A percentile compares a stretch with the other conserved stretches of the same genome.
Conservation (phyloP, 495 filamentous ascomycete genomes). For the Neurospora terricola region DNA sequence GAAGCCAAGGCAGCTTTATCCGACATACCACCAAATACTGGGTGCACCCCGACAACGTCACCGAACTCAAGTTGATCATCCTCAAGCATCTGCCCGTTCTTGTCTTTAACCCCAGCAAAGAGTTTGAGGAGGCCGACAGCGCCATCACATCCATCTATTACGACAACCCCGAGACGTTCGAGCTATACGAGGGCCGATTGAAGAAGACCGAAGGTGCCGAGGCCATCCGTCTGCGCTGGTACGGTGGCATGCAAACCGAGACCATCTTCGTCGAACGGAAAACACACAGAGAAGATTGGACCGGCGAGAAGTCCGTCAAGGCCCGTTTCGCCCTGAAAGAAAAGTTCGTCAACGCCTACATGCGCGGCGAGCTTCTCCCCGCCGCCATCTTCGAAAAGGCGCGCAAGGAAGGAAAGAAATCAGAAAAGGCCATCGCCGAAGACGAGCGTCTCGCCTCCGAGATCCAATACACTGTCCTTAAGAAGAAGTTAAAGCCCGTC, state of each 20-base stretch:
- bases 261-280: slow-evolving; percentile 97
- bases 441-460: slow-evolving; percentile 84
- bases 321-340: slow-evolving; percentile 91
- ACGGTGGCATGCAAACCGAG: slow-evolving; percentile 88
- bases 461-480: slow-evolving; percentile 85
- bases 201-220: slow-evolving; percentile 98
- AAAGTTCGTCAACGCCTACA: slow-evolving; percentile 88
- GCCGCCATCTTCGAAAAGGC: slow-evolving; percentile 86
- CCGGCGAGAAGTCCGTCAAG: slow-evolving; percentile 97
- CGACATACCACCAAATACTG: slow-evolving; percentile 99
- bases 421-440: slow-evolving; percentile 76
- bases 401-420: slow-evolving; percentile 88
- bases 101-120: slow-evolving; percentile 95
- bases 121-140: slow-evolving; percentile 79
- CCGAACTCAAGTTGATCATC: slow-evolving; percentile 93
- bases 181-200: slow-evolving; percentile 83
- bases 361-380: slow-evolving; percentile 72
- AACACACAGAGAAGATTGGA: slow-evolving; percentile 98
- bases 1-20: slow-evolving; percentile 88
- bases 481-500: slow-evolving; percentile 72
- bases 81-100: slow-evolving; percentile 95
- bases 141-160: slow-evolving; percentile 98
- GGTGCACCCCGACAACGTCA: slow-evolving; percentile 98
- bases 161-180: slow-evolving; percentile 88
- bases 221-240: slow-evolving; percentile 94